Percentiles rank a stretch among this genome's conserved stretches.
phyloP scores from a whole-genome alignment of 1,284 basidiomycete species.

The Cutaneotrichosporon curvatum region DNA sequence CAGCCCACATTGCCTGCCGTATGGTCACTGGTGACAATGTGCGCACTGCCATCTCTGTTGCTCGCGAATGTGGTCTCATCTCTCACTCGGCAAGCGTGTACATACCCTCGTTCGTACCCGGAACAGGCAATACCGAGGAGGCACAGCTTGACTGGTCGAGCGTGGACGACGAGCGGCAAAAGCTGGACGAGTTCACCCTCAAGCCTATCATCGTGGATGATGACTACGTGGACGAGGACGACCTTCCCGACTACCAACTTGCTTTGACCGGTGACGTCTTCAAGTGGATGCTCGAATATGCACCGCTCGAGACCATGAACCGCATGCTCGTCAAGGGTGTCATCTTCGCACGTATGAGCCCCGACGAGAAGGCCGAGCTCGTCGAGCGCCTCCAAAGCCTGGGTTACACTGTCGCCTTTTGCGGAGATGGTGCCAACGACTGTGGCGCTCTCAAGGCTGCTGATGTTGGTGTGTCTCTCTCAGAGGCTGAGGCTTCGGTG shows the following conservation, averaged over 20 bases:
- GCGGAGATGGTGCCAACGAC: conserved; percentile 98
- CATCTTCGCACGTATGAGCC: conserved; percentile 97
- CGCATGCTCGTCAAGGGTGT: conserved; percentile 97
- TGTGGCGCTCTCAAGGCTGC: conserved; percentile 98
- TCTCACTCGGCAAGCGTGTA: conserved; percentile 89
- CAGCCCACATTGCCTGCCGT: conserved; percentile 84
- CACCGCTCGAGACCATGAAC: conserved; percentile 85
- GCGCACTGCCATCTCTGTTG: conserved; percentile 92
- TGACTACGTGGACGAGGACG: conserved; percentile 70
- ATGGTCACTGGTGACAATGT: conserved; percentile 99
- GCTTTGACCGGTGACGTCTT: conserved; percentile 96
- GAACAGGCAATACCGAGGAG: conserved; percentile 60
- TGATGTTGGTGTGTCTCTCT: conserved; percentile 92
- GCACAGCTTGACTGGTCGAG: conserved; percentile 83
- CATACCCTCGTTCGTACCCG: conserved; percentile 70
- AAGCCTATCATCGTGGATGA: conserved; percentile 64
- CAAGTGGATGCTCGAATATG: conserved; percentile 96
- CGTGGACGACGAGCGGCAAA: conserved; percentile 81
- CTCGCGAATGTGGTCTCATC: conserved; percentile 86
- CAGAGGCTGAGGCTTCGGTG: conserved; percentile 98
- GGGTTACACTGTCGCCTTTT: conserved; percentile 96
- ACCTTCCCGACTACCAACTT: conserved; percentile 72
- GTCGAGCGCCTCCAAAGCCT: conserved; percentile 88
- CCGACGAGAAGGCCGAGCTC: conserved; percentile 98
- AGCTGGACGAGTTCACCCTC: conserved; percentile 80